phyloP scores from a whole-genome alignment of 495 filamentous ascomycete species.

The Penicillium canescens region DNA sequence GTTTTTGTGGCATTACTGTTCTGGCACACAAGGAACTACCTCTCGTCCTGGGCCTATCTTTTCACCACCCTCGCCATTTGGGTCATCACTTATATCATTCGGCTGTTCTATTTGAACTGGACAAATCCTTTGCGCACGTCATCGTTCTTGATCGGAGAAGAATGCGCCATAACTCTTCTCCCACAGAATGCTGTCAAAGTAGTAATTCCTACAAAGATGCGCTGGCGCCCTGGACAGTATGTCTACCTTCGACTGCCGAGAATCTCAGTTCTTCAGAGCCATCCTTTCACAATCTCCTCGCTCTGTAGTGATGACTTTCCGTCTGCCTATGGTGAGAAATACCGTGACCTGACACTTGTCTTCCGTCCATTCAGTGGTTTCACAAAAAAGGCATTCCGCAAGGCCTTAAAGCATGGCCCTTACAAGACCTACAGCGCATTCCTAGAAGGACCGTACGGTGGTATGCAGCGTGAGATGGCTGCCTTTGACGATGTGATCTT shows the following conservation, averaged over 20 bases:
- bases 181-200: conserved; percentile 91
- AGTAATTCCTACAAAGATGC: conserved; percentile 88
- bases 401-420: conserved; percentile 76
- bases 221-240: conserved; percentile 91
- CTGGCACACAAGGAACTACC: conserved; percentile 93
- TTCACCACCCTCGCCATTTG: conserved; percentile 82
- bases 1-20: conserved; percentile 84
- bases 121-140: conserved; percentile 74
- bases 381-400: conserved; percentile 74
- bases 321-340: conserved; percentile 81
- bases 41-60: conserved; percentile 89
- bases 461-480: conserved; percentile 86
- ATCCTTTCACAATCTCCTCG: conserved; percentile 94
- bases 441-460: conserved; percentile 91
- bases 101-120: conserved; percentile 83
- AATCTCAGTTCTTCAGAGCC: conserved; percentile 85
- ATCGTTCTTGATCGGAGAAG: conserved; percentile 78
- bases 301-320: conserved; percentile 86
- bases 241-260: conserved; percentile 93
- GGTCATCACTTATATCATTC: conserved; percentile 60
- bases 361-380: conserved; percentile 92
- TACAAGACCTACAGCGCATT: conserved; percentile 87
- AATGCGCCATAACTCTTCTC: conserved; percentile 81
- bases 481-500: conserved; percentile 92
- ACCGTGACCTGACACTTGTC: conserved; percentile 83